phyloP scores from a whole-genome alignment of 228 moss, liverwort and hornwort genomes.

The Sphagnum fallax region DNA sequence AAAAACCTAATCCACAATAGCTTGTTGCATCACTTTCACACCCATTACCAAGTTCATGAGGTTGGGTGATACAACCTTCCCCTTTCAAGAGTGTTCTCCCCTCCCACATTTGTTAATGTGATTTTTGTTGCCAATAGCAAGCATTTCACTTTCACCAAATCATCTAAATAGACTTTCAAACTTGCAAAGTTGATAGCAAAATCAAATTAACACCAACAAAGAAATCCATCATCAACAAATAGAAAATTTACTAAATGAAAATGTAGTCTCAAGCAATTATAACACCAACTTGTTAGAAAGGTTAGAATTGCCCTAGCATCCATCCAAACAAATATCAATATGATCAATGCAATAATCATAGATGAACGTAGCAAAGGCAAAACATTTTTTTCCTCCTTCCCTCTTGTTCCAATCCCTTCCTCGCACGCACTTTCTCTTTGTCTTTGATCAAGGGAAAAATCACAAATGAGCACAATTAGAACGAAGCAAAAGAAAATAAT shows the following conservation, averaged over 20 bases:
- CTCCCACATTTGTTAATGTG: slow-evolving; percentile 53
- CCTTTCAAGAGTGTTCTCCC: slow-evolving; percentile 57
- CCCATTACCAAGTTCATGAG: slow-evolving; percentile 95
- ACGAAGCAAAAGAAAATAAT: too few relatives aligned
- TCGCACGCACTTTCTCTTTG: too few relatives aligned
- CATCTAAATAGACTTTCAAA: slow-evolving; percentile 76
- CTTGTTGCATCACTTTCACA: slow-evolving; percentile 91
- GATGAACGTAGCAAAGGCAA: too few relatives aligned
- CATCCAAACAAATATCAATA: slow-evolving; percentile 32
- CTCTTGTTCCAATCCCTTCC: too few relatives aligned
- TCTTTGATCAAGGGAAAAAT: too few relatives aligned
- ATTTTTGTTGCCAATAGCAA: slow-evolving; percentile 76
- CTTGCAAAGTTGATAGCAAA: slow-evolving; percentile 14
- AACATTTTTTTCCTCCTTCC: too few relatives aligned
- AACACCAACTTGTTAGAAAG: slow-evolving; percentile 47
- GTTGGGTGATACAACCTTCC: slow-evolving; percentile 82
- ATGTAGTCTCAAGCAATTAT: too few relatives aligned
- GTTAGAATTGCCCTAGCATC: slow-evolving; percentile 86
- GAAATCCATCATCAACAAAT: neutral
- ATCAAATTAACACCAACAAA: neutral
- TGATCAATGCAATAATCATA: too few relatives aligned
- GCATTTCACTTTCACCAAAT: slow-evolving; percentile 84
- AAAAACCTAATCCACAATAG: slow-evolving; percentile 81
- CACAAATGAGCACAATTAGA: too few relatives aligned
- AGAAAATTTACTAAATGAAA: too few relatives aligned